phyloP scores from a whole-genome alignment of 163 green algal species.

The Smithsoniella earleae region DNA sequence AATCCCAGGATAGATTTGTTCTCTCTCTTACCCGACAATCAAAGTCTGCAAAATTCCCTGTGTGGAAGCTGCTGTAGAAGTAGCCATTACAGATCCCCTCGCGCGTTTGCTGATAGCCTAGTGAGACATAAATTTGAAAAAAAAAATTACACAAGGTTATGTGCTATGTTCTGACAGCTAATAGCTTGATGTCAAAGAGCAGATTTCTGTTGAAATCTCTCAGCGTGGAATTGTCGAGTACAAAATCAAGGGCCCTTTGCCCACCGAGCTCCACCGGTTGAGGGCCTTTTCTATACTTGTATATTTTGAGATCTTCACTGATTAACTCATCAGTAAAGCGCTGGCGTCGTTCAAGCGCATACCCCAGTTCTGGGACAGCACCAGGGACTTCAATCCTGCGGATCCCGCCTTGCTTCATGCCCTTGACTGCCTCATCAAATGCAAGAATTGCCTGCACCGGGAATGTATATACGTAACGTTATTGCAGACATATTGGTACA shows the following conservation, averaged over 20 bases:
- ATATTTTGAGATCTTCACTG: slow-evolving; percentile 38
- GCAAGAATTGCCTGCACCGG: slow-evolving; percentile 59
- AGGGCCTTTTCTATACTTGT: slow-evolving; percentile 50
- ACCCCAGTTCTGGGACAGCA: slow-evolving; percentile 53
- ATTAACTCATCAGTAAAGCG: slow-evolving; percentile 45
- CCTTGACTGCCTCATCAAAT: slow-evolving; percentile 67
- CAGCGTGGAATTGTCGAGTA: slow-evolving; percentile 51
- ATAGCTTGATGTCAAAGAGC: slow-evolving; percentile 72
- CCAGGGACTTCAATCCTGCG: slow-evolving; percentile 63
- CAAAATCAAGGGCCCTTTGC: slow-evolving; percentile 71
- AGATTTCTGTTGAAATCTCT: slow-evolving; percentile 67
- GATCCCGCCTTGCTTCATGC: slow-evolving; percentile 62
- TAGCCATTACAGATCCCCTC: too few relatives aligned
- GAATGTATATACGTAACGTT: background rate
- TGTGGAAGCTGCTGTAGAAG: too few relatives aligned
- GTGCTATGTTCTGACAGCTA: too few relatives aligned
- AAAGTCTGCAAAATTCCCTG: too few relatives aligned
- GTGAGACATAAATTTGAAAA: too few relatives aligned
- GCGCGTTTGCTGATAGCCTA: too few relatives aligned
- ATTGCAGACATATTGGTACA: too few relatives aligned
- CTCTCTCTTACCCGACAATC: too few relatives aligned
- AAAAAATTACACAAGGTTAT: too few relatives aligned
- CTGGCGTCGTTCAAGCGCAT: slow-evolving; percentile 41
- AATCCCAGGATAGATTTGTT: too few relatives aligned
- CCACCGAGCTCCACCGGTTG: slow-evolving; percentile 62